Conservation (phyloP, 108 stramenopile species). For the Stephanodiscus triporus region DNA sequence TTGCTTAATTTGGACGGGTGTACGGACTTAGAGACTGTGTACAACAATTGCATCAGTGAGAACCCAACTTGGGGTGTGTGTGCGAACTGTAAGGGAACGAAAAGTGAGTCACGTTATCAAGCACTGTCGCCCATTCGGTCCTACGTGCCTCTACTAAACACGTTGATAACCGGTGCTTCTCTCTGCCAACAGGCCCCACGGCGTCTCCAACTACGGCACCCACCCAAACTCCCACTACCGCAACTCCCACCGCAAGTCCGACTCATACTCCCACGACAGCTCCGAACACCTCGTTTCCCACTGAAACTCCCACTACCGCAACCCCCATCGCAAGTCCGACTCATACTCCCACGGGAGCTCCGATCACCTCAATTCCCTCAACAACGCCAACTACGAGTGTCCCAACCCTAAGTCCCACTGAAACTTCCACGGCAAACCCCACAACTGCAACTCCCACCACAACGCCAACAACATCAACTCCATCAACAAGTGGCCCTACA, state of each 20-base stretch:
- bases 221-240: background rate
- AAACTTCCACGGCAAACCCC: too few species aligned
- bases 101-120: background rate
- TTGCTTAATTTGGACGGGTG: constrained; percentile 18
- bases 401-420: too few species aligned
- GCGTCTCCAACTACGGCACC: background rate
- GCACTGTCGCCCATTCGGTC: background rate
- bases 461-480: too few species aligned
- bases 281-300: too few species aligned
- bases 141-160: background rate
- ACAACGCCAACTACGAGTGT: too few species aligned
- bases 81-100: background rate
- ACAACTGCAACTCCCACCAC: too few species aligned
- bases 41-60: constrained; percentile 3
- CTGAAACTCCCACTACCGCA: too few species aligned
- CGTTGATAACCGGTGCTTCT: background rate
- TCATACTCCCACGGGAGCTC: too few species aligned
- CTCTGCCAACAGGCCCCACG: background rate
- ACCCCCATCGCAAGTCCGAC: too few species aligned
- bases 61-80: background rate
- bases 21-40: constrained; percentile 9
- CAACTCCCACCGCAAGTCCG: too few species aligned
- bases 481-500: background rate
- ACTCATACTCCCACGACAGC: constrained; percentile 1
- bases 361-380: too few species aligned